Conservation (phyloP, 768 basidiomycete genomes). For the Tylopilus intermedius region DNA sequence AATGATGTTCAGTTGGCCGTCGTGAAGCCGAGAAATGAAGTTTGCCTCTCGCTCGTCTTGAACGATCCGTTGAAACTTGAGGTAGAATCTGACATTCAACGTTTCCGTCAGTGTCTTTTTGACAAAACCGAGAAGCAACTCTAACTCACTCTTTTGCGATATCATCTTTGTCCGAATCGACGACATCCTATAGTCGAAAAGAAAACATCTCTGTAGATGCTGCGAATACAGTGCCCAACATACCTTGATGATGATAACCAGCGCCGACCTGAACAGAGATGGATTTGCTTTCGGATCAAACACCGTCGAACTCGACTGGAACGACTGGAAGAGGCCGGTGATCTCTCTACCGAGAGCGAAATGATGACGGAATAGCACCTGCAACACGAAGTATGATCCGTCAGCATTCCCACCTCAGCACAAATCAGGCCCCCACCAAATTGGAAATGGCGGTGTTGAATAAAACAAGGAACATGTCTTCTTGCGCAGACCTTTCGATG, state of each 20-base stretch:
- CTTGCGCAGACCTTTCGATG: slow-evolving; percentile 59
- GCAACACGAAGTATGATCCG: background rate
- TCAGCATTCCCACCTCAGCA: background rate
- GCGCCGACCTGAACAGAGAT: slow-evolving; percentile 51
- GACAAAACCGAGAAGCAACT: background rate
- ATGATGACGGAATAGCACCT: slow-evolving; percentile 65
- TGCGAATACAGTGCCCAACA: background rate
- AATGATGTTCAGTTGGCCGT: slow-evolving; percentile 50
- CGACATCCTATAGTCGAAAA: slow-evolving; percentile 47
- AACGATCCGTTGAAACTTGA: slow-evolving; percentile 60
- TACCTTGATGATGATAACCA: slow-evolving; percentile 63
- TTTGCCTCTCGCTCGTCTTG: slow-evolving; percentile 56
- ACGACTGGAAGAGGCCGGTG: slow-evolving; percentile 56
- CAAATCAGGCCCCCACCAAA: slow-evolving; percentile 40
- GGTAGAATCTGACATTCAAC: slow-evolving; percentile 38
- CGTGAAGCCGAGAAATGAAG: slow-evolving; percentile 57
- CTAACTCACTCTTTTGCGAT: slow-evolving; percentile 51
- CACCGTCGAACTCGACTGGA: slow-evolving; percentile 54
- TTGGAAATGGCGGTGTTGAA: slow-evolving; percentile 67
- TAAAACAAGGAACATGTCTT: slow-evolving; percentile 57
- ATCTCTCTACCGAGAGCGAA: slow-evolving; percentile 60
- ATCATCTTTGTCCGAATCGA: slow-evolving; percentile 55
- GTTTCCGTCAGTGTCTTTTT: background rate
- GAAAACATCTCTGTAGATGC: background rate
- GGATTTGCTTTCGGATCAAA: slow-evolving; percentile 57